Base-by-base conservation (phyloP, 768 basidiomycete species). In the Tricholoma bakamatsutake region DNA sequence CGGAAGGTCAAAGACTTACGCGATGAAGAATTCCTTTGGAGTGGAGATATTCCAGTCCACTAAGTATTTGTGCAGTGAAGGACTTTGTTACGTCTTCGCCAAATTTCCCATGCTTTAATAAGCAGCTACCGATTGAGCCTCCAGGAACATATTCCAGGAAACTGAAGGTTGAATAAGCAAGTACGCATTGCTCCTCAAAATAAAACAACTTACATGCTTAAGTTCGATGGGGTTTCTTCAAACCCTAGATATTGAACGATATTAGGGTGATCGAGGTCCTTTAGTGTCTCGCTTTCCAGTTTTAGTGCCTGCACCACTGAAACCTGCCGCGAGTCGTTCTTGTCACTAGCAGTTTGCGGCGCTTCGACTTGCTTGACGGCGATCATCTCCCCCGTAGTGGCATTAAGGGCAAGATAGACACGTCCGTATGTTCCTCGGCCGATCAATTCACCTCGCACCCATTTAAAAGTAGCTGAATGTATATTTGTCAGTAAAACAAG, bases 81-180 rank as follows among this genome's bases (percentile, higher is more conserved):
- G 87, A 94, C 64, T 89, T 93, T 47, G 93, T 90, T 27, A 98
- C 90, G 59, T 88, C 82, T 65, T 97, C 93, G 52, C 90, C 84
- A 67, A 98, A 97, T 65, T 90, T 90, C 59, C 93, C 94, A 66
- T 98, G 88, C 58, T 92, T 92, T 53, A 89, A 85, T 61, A 98
- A 69, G 72, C 93, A 87, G 66, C 89, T 84, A 61, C 93, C 92
- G 57, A 99, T 83, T 0, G 96, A 97, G 12, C 97, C 97, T 64
- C 97, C 97, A 54, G 96, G 94, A 53, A 99, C 96, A 68, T 99
- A 99, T 74, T 99, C 97, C 66, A 99, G 77, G 77, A 99, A 98
- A 65, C 96, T 98, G 60, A 46, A 30, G 24, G 21, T 50, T 48
- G 11, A 12, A 55, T 48, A 15, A 48, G 28, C 17, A 15, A 3